Base-by-base conservation (phyloP, 2,329 filamentous ascomycete species). In the Kalaharituber pfeilii region DNA sequence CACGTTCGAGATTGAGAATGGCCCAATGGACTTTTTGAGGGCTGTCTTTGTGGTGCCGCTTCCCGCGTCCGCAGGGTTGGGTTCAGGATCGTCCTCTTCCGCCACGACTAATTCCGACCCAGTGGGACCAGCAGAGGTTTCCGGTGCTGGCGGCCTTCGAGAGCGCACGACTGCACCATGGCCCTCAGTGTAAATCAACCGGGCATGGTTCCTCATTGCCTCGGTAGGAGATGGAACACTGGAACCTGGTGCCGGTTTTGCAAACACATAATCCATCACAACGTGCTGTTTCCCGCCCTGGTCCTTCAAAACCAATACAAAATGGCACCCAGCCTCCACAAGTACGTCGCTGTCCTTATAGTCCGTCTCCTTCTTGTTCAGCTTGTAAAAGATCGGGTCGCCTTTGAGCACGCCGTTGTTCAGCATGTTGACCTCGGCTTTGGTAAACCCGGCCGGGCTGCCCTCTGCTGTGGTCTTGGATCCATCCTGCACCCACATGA, bases 1-100 rank as follows among this genome's bases (percentile, higher is more conserved):
- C 18, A 72, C 58, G 42, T 67, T 68, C 49, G 57, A 62, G 50
- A 72, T 66, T 0, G 63, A 61, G 0, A 72, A 51, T 0, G 66
- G 64, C 1, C 67, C 66, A 1, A 59, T 27, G 25, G 57, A 64
- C 56, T 67, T 69, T 54, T 67, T 67, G 42, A 61, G 49, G 2
- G 62, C 49, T 9, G n/a, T n/a, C n/a, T n/a, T n/a, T n/a, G n/a
- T n/a, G n/a, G n/a, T n/a, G n/a, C n/a, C n/a, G n/a, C n/a, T n/a
- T n/a, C n/a, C n/a, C n/a, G n/a, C n/a, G n/a, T n/a, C n/a, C n/a
- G n/a, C n/a, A n/a, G n/a, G n/a, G n/a, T n/a, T n/a, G n/a, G n/a
- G n/a, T n/a, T n/a, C n/a, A n/a, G n/a, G n/a, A n/a, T n/a, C n/a
- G n/a, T n/a, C n/a, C n/a, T n/a, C n/a, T n/a, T n/a, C n/a, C n/a